Evolutionary conservation across 257 asterid species (phyloP), one percentile per base, ranked within the genome.

Genomic region (Oldenlandia corymbosa): DNA sequence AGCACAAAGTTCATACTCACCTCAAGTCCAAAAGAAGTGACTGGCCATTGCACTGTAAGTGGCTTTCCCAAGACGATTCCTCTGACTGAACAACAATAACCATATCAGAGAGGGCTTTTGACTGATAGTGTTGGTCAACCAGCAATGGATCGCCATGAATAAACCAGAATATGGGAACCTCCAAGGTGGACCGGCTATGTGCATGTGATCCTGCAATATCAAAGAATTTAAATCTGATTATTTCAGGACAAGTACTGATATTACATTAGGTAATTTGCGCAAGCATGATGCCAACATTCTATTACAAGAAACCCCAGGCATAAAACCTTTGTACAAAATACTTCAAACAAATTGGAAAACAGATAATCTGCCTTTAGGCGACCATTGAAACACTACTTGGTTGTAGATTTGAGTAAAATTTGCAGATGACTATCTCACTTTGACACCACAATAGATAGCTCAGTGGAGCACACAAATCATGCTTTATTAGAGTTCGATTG

Each of bases 51-150:
- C 99, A 92, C 74, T 92, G 99, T 63, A 92, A 83, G 83, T 92
- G 96, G 83, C 97, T 92, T 81, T 89, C 97, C 96, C 90, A 87
- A 49, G 99, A 87, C 68, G 97, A 70, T 66, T 93, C 78, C 78
- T 92, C 99, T 9, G 99, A 92, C 80, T 92, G 99, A 72, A 89
- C 97, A 67, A 92, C 99, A 64, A 92, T 72, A 56, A 92, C 90
- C 99, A 92, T 92, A 83, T 89, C 99, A 41, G 99, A 81, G 59
- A 92, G 96, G 53, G 97, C 88, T 76, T 84, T 92, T 61, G 99
- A 96, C 70, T 85, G 99, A 68, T 89, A 89, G 80, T 89, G 90
- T 79, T 89, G 89, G 88, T 89, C 99, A 68, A 92, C 89, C 65
- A 92, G 75, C 88, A 92, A 73, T 60, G 96, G 82, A 71, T 87